phyloP scores from a whole-genome alignment of 2,329 filamentous ascomycete species.

The Erysiphe pulchra region DNA sequence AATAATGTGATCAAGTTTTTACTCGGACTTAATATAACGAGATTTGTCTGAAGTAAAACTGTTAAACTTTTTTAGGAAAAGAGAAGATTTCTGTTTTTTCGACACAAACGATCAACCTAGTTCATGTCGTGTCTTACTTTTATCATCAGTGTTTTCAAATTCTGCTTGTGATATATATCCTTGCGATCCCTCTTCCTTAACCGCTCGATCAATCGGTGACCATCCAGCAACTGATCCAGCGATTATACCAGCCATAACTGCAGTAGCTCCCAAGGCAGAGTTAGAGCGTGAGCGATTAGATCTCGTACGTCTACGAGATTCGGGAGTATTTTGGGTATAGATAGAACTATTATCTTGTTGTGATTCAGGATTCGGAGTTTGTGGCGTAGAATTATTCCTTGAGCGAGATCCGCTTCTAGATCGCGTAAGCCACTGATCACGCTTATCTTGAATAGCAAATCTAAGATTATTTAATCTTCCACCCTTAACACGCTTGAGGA shows the following conservation, averaged over 20 bases:
- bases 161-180: slow-evolving; percentile 13
- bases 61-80: too few species aligned
- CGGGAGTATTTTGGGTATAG: slow-evolving; percentile 20
- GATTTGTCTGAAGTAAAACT: too few species aligned
- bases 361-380: slow-evolving; percentile 27
- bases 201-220: slow-evolving; percentile 42
- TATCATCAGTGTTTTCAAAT: slow-evolving; percentile 17
- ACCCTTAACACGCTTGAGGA: slow-evolving; percentile 56
- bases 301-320: slow-evolving; percentile 37
- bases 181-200: slow-evolving; percentile 9
- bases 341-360: slow-evolving; percentile 26
- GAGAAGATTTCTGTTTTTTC: too few species aligned
- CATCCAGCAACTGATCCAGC: slow-evolving; percentile 54
- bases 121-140: too few species aligned
- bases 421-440: slow-evolving; percentile 37
- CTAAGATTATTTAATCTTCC: slow-evolving; percentile 60
- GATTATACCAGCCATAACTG: slow-evolving; percentile 64
- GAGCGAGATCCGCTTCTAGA: slow-evolving; percentile 37
- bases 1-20: too few species aligned
- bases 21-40: too few species aligned
- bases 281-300: slow-evolving; percentile 37
- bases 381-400: slow-evolving; percentile 38
- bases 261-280: slow-evolving; percentile 47
- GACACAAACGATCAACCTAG: too few species aligned
- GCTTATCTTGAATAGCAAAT: slow-evolving; percentile 52